Conservation (phyloP, 2,329 filamentous ascomycete genomes). For the Talaromyces pinophilus region DNA sequence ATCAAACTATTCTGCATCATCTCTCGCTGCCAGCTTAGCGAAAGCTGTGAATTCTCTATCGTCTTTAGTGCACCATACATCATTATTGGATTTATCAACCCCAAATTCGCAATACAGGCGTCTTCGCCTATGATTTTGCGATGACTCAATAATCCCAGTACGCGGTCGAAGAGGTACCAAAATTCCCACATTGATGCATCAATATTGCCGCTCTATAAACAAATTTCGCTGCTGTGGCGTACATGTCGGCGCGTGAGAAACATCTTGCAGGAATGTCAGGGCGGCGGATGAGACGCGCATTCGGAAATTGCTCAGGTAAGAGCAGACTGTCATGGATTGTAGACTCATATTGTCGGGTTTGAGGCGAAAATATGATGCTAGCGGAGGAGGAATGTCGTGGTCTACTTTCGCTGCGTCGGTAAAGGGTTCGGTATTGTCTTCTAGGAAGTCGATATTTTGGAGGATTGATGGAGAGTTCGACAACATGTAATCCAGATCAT, state of each 20-base stretch:
- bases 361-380: neutral
- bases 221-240: neutral
- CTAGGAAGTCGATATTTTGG: neutral
- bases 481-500: neutral
- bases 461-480: neutral
- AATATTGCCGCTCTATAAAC: neutral
- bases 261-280: neutral
- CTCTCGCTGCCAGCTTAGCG: neutral
- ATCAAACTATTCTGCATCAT: neutral
- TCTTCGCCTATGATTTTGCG: neutral
- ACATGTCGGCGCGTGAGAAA: neutral
- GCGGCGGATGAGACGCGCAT: neutral
- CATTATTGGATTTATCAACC: neutral
- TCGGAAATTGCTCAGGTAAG: neutral
- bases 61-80: neutral
- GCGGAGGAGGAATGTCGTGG: neutral
- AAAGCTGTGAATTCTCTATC: neutral
- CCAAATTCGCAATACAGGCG: neutral
- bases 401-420: neutral
- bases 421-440: neutral
- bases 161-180: neutral
- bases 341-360: neutral
- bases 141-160: neutral
- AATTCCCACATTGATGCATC: neutral
- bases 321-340: neutral